These are phyloP conservation scores for Stentor coeruleus DNA, from an alignment of 73 alveolate species.

Conservation along the genomic window DNA sequence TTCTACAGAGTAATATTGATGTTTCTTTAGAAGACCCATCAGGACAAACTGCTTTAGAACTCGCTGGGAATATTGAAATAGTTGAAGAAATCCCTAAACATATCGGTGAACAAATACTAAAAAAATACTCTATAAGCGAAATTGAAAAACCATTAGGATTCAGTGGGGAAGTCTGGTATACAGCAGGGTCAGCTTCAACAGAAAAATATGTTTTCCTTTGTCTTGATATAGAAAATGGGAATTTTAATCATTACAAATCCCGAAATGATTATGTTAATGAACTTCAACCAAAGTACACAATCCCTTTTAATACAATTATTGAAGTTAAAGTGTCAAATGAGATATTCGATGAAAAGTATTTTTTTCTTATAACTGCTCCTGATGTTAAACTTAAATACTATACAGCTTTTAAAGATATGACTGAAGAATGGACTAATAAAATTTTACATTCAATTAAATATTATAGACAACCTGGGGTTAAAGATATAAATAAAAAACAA, in stretches of 20 bases:
- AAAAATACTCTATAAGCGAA: background rate
- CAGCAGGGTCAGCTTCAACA: background rate
- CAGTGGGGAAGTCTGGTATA: slow-evolving; percentile 3
- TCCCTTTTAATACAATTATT: background rate
- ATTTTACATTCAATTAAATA: background rate
- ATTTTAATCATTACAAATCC: background rate
- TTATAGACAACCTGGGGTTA: background rate
- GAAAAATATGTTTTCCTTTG: background rate
- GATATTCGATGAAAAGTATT: background rate
- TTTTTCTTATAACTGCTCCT: background rate
- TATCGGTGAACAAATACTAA: slow-evolving; percentile 1
- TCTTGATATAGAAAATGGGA: slow-evolving; percentile 17
- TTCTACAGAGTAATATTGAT: background rate
- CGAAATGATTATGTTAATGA: background rate
- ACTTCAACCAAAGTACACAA: background rate
- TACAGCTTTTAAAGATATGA: background rate
- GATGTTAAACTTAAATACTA: slow-evolving; percentile 2
- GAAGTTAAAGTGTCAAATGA: slow-evolving; percentile 6
- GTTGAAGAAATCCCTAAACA: slow-evolving; percentile 9
- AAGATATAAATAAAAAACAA: background rate
- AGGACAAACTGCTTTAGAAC: slow-evolving; percentile 3
- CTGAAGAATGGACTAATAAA: slow-evolving; percentile 2
- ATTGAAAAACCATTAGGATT: slow-evolving; percentile 7
- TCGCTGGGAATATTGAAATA: background rate
- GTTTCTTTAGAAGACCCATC: background rate